Evolutionary conservation across 192 early-diverging fungal genomes (phyloP), one percentile per base, ranked within the genome.

Genomic region (Backusella macrospora): DNA sequence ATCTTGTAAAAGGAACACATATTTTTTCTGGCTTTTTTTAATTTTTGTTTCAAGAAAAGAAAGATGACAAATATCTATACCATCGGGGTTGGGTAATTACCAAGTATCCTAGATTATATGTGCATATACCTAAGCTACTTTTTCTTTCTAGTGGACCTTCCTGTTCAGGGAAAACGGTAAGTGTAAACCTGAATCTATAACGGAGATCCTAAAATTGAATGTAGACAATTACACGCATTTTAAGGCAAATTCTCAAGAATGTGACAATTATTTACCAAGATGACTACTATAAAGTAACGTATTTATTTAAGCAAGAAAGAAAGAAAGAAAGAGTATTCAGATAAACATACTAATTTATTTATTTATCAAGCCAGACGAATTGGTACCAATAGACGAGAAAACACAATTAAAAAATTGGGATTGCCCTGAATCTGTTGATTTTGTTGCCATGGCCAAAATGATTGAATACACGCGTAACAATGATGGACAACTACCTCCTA

Each of bases 401-500:
- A 85, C 86, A 4, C 81, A 84, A 6, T 71, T 89, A 6, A 77
- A 83, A 55, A 92, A 95, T 73, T 95, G 94, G 94, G 94, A 95
- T 80, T 92, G 91, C 40, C 92, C 91, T 5, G 88, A 83, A 15
- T 83, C 91, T 3, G 81, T 92, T n/a, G 90, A 93, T 52, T 86
- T 88, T 40, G 4, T 44, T 1, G 13, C 55, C 13, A 63, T 89
- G 65, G 71, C 72, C 38, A 34, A 65, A 6, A 75, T 70, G 2
- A 55, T 89, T 15, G 43, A 66, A 34, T 65, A 81, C 43, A 67
- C 78, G 16, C 82, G 72, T 44, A 59, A 67, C 45, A 75, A 83
- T 59, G 73, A 83, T 64, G 83, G 82, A 7, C 12, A 45, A 13
- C 69, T 87, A n/a, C 83, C 83, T 2, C 29, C 43, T 15, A 74